Conservation (phyloP, 192 early-diverging fungal genomes). For the Diversispora eburnea region DNA sequence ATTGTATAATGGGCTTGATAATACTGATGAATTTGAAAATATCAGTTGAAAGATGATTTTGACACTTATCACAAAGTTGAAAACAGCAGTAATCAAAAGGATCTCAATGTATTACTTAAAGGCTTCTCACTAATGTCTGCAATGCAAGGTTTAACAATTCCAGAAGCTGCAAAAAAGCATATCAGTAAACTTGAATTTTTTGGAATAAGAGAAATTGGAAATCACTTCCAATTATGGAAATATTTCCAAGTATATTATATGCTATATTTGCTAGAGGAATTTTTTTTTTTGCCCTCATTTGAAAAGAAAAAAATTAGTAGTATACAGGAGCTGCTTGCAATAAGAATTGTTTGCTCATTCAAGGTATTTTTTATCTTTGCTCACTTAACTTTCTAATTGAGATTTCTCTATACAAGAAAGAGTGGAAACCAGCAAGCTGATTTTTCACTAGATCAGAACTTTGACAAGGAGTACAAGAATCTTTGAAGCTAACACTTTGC, state of each 20-base stretch:
- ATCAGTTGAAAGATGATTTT: too few species aligned
- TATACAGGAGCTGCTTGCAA: conserved; percentile 16
- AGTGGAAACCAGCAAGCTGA: conserved; percentile 1
- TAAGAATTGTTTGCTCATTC: conserved; percentile 11
- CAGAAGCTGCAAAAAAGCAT: conserved; percentile 18
- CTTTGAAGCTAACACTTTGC: not conserved
- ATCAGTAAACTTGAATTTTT: conserved; percentile 17
- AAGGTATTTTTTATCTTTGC: not conserved
- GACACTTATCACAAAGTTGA: too few species aligned
- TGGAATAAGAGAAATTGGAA: conserved; percentile 24
- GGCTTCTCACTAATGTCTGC: conserved; percentile 22
- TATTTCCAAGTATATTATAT: not conserved
- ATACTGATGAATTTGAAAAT: too few species aligned
- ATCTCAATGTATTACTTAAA: conserved; percentile 4
- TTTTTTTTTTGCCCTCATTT: too few species aligned
- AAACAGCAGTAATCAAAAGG: conserved; percentile 17
- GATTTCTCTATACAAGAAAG: conserved; percentile 8
- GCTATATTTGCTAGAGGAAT: not conserved
- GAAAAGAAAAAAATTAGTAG: too few species aligned
- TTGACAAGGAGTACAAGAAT: conserved; percentile 4
- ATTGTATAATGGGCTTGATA: too few species aligned
- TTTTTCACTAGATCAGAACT: not conserved
- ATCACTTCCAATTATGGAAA: conserved; percentile 16
- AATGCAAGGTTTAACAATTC: conserved; percentile 18
- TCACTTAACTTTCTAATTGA: not conserved